These are phyloP conservation scores for Bromus sterilis DNA, from an alignment of 176 grass and related monocot species.

Conservation along the genomic window DNA sequence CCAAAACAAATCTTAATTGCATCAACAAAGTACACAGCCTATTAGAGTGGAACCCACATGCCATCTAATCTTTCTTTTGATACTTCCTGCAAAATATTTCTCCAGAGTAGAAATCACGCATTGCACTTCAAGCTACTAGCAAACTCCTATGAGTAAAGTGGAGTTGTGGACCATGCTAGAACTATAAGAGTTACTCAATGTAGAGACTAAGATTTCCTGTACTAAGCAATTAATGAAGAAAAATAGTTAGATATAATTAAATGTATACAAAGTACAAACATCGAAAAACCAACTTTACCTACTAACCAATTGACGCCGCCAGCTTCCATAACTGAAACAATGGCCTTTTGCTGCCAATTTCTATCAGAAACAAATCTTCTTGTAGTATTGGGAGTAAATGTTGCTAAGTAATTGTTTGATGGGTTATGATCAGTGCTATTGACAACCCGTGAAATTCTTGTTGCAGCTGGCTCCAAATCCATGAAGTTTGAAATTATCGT, in stretches of 20 bases:
- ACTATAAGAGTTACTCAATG: background rate
- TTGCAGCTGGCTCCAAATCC: constrained; percentile 50
- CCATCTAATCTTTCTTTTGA: background rate
- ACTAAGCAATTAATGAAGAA: background rate
- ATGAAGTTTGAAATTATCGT: constrained; percentile 90
- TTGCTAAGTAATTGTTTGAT: constrained; percentile 30
- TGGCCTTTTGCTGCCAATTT: constrained; percentile 83
- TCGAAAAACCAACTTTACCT: constrained; percentile 57
- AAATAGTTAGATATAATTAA: background rate
- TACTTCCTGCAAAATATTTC: background rate
- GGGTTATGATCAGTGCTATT: constrained; percentile 17
- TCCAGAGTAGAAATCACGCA: constrained; percentile 1
- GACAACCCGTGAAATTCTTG: constrained; percentile 31
- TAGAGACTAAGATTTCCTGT: background rate
- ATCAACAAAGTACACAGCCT: background rate
- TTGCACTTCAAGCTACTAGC: constrained; percentile 7
- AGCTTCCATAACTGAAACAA: constrained; percentile 96
- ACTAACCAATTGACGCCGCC: constrained; percentile 99
- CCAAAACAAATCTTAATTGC: constrained; percentile 10
- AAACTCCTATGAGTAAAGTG: constrained; percentile 10
- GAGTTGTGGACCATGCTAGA: background rate
- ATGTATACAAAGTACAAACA: constrained; percentile 1
- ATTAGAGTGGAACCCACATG: background rate
- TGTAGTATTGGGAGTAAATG: constrained; percentile 23
- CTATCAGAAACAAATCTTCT: constrained; percentile 43